These are phyloP conservation scores for Penicillium hordei DNA, from an alignment of 2,329 filamentous ascomycete genomes.

Conservation along the genomic window DNA sequence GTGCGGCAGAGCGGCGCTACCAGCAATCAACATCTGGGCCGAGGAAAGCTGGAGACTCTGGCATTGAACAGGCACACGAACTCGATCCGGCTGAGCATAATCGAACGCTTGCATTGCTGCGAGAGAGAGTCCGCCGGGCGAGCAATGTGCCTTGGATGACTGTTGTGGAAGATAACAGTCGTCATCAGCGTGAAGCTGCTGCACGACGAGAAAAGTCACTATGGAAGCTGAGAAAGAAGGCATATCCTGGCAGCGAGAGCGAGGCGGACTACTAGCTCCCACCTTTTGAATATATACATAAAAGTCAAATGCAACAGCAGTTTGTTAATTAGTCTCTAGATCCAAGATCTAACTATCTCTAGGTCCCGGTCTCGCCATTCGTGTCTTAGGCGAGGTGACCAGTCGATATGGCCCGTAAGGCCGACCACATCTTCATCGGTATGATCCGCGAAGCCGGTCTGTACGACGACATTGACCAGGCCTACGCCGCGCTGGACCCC, in stretches of 20 bases:
- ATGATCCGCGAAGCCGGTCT: too few species aligned
- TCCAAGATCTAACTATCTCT: too few species aligned
- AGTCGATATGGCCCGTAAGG: too few species aligned
- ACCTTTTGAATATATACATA: not conserved
- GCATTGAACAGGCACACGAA: not conserved
- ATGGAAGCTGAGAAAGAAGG: slow-evolving; percentile 44
- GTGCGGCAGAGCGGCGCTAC: slow-evolving; percentile 38
- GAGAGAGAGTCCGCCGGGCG: slow-evolving; percentile 37
- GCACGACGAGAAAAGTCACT: slow-evolving; percentile 32
- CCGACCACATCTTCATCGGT: too few species aligned
- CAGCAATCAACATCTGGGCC: slow-evolving; percentile 23
- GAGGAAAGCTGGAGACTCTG: slow-evolving; percentile 20
- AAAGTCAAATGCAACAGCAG: not conserved
- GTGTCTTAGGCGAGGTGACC: too few species aligned
- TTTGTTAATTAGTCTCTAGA: not conserved
- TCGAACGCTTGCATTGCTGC: slow-evolving; percentile 28
- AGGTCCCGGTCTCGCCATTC: too few species aligned
- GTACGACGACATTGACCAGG: too few species aligned
- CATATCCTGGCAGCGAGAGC: slow-evolving; percentile 39
- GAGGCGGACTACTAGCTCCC: slow-evolving; percentile 34
- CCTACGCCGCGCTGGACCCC: too few species aligned
- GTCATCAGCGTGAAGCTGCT: slow-evolving; percentile 27
- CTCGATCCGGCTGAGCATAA: slow-evolving; percentile 18
- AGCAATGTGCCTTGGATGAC: slow-evolving; percentile 45
- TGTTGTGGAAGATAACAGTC: slow-evolving; percentile 37